These are phyloP conservation scores for Diversispora epigaea DNA, from an alignment of 192 early-diverging fungal species.

Conservation along the genomic window DNA sequence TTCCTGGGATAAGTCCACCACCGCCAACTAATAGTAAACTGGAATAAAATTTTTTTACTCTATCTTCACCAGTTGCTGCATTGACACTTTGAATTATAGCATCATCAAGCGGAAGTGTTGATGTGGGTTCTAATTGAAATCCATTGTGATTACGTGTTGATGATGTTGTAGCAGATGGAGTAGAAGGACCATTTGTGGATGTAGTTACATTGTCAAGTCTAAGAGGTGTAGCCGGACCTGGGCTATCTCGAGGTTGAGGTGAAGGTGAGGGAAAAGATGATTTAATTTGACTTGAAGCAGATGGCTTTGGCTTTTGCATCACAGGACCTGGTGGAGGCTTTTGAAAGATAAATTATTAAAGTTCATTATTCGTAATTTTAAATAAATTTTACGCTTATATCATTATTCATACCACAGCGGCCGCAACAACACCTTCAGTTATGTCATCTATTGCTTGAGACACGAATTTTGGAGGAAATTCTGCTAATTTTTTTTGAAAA, in stretches of 20 bases:
- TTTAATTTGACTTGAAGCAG: neutral
- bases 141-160: neutral
- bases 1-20: conserved; percentile 69
- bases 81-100: conserved; percentile 72
- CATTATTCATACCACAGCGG: neutral
- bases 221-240: conserved; percentile 4
- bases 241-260: conserved; percentile 23
- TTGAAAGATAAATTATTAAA: neutral
- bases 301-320: conserved; percentile 13
- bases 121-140: neutral
- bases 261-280: conserved; percentile 25
- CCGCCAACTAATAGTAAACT: conserved; percentile 86
- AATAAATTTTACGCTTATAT: no score
- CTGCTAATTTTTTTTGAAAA: conserved; percentile 23
- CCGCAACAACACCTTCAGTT: conserved; percentile 35
- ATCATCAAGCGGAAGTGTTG: conserved; percentile 54
- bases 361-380: neutral
- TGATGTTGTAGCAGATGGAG: neutral
- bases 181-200: conserved; percentile 38
- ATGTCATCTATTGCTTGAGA: conserved; percentile 36
- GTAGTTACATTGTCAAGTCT: neutral
- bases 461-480: conserved; percentile 19
- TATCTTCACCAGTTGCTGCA: conserved; percentile 64
- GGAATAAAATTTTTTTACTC: conserved; percentile 69
- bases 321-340: neutral